Conservation (phyloP, 2,329 filamentous ascomycete species). For the Cladosporium sp. region DNA sequence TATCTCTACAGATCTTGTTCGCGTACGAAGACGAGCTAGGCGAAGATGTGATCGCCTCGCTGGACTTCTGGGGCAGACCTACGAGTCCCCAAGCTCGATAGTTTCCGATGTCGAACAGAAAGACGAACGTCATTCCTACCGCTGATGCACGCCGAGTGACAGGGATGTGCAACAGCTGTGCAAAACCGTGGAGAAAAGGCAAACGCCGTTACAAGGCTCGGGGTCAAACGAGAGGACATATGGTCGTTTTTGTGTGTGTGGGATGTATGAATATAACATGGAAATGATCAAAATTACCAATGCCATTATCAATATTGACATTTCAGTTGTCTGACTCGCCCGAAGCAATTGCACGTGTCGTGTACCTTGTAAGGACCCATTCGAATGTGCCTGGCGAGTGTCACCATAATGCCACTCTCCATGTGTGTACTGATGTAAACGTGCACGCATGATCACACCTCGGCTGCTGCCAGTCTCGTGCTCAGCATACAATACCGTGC, state of each 20-base stretch:
- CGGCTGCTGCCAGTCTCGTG: too few relatives aligned
- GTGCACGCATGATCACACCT: too few relatives aligned
- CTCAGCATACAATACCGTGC: too few relatives aligned
- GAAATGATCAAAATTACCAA: background rate
- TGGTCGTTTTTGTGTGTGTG: background rate
- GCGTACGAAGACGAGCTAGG: conserved; percentile 95
- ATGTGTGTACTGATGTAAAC: too few relatives aligned
- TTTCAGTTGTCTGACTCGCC: too few relatives aligned
- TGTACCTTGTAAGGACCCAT: too few relatives aligned
- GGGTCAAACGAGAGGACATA: background rate
- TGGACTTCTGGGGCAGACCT: conserved; percentile 80
- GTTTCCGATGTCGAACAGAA: background rate
- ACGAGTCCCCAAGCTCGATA: conserved; percentile 1
- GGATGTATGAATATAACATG: conserved; percentile 12
- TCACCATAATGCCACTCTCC: too few relatives aligned
- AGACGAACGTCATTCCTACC: background rate
- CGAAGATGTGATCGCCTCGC: conserved; percentile 86
- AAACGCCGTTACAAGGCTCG: background rate
- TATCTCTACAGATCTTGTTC: conserved; percentile 72
- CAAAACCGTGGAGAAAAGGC: background rate
- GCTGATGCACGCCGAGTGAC: too few relatives aligned
- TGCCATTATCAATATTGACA: too few relatives aligned
- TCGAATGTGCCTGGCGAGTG: too few relatives aligned
- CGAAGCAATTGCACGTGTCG: too few relatives aligned
- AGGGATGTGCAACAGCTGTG: too few relatives aligned